Evolutionary conservation across 768 basidiomycete genomes (phyloP), one percentile per base, ranked within the genome.

Genomic region (Pisolithus albus): DNA sequence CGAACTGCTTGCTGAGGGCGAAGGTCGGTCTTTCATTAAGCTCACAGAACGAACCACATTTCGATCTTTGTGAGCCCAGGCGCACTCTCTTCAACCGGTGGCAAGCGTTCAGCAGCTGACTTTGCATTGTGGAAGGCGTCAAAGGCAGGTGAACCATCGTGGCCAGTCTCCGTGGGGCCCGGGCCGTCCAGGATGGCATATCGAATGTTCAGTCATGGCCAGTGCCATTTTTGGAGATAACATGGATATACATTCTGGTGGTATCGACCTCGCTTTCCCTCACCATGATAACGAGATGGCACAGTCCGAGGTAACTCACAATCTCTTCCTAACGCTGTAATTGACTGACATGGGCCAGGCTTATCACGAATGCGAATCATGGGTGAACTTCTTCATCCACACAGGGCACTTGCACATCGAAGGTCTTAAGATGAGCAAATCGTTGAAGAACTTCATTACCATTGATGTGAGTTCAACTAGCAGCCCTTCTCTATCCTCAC

Each of bases 261-360:
- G 96, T 5, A 84, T 91, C 38, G 96, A 99, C 71, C 75, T 99
- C 46, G 88, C 92, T n/a, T 99, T 99, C 72, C 96, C 96, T 5
- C 96, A 99, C 71, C 96, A 99, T 64, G 95, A 98, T 67, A 99
- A 99, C 65, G 96, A 99, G 72, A 79, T 99, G 61, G 96, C 96
- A 0, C 96, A 99, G 69, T 84, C 91, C 46, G 96, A 98, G 83
- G 95, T 85, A 58, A 60, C 68, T 54, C 19, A 26, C 19, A 49
- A 53, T 52, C 51, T 46, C 47, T 38, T 47, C 53, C 46, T 36
- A 26, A 23, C 19, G 41, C 44, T 30, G 43, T 8, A 45, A 6
- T 19, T 19, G 54, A 49, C 53, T 53, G 44, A 51, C 57, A 46
- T 59, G 48, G 42, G 47, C 19, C 53, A 97, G 94, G 95, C 96